Evolutionary conservation across 2,329 filamentous ascomycete genomes (phyloP), one percentile per base, ranked within the genome.

Genomic region (Pestalotiopsis sp.): DNA sequence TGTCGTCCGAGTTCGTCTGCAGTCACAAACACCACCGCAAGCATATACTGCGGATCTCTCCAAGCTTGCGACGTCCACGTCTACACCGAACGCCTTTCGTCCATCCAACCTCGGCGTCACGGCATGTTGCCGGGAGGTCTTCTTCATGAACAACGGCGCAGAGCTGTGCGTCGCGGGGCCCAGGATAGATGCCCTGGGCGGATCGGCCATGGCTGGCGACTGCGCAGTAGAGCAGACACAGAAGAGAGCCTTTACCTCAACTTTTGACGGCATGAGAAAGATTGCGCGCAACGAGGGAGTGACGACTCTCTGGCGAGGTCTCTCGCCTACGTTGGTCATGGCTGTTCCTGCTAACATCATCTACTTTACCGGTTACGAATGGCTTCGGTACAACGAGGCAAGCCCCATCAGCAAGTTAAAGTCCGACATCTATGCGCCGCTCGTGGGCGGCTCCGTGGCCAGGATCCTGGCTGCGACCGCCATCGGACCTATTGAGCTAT

Each of bases 301-400:
- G 13, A 87, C 88, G 31, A 96, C 95, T 1, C 82, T 99, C 45
- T 99, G 96, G 95, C 89, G 96, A 70, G 96, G 96, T 0, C 84
- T 99, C 4, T 97, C 93, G n/a, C 95, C 96, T 0, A 99, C 96
- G 0, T 83, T 99, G 25, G 87, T 94, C 72, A 99, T 99, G 96
- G 91, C 94, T 0, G 88, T 99, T 5, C 96, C 96, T 0, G 94
- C 91, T 31, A 99, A 99, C 78, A 96, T 99, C 73, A 98, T 99
- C 72, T 99, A 99, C 81, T 98, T 98, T 76, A 97, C 96, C 13
- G 96, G 96, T 52, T 99, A 99, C 80, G 96, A 99, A 77, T 98
- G 94, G 92, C 80, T 99, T 69, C 91, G 96, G 45, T 92, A 87
- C 72, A 92, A 93, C 74, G 83, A 85, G 1, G 83, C 82, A 57